phyloP scores from a whole-genome alignment of 805 yeast species.

The Candida khao-thaluensis region DNA sequence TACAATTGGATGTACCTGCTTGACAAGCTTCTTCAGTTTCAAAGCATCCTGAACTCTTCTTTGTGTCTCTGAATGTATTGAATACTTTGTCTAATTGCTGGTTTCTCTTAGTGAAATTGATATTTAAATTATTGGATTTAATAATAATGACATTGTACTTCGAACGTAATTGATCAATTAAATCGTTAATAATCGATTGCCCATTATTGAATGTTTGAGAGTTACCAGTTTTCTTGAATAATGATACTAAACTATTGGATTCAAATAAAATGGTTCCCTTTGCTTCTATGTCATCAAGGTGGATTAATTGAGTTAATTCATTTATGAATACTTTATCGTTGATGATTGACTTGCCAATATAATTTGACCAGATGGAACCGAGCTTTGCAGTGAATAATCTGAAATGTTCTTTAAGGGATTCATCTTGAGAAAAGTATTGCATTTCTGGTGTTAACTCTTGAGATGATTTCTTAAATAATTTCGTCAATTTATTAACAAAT shows the following conservation, averaged over 20 bases:
- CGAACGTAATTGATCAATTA: constrained; percentile 19
- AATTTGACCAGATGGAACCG: constrained; percentile 9
- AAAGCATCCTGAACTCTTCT: constrained; percentile 28
- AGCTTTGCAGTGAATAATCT: constrained; percentile 9
- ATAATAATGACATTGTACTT: constrained; percentile 5
- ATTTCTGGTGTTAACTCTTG: constrained; percentile 13
- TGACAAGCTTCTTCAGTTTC: constrained; percentile 47
- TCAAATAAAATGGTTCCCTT: constrained; percentile 34
- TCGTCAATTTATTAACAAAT: constrained; percentile 2
- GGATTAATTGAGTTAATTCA: constrained; percentile 49
- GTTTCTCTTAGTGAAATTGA: constrained; percentile 7
- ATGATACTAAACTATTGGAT: constrained; percentile 41
- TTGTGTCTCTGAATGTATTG: constrained; percentile 6
- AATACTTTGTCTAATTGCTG: constrained; percentile 2
- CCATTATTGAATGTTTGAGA: constrained; percentile 44
- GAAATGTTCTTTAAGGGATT: constrained; percentile 10
- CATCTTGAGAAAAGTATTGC: constrained; percentile 5
- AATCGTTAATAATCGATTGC: constrained; percentile 31
- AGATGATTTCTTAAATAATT: constrained; percentile 3
- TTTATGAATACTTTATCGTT: constrained; percentile 48
- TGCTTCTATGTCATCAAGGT: constrained; percentile 26
- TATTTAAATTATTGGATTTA: constrained; percentile 7
- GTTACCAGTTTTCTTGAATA: constrained; percentile 44
- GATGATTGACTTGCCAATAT: constrained; percentile 17
- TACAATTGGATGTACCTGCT: constrained; percentile 47